phyloP scores from a whole-genome alignment of 441 rosid species.

The Metrosideros polymorpha region DNA sequence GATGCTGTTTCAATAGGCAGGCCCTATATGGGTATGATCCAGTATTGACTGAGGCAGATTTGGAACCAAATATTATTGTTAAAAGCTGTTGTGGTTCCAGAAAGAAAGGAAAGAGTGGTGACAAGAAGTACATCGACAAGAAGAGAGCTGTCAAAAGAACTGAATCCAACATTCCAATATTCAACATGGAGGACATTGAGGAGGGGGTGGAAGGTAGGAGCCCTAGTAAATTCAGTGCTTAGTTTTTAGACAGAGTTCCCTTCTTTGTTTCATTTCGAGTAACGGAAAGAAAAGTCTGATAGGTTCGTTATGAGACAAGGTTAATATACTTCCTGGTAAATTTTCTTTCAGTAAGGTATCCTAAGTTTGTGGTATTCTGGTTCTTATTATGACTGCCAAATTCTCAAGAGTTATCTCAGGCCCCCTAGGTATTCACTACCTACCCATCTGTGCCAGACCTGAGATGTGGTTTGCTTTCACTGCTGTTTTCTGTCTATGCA shows the following conservation, averaged over 20 bases:
- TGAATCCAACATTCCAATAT: neutral
- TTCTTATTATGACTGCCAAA: neutral
- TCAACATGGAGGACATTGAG: neutral
- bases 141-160: neutral
- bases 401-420: neutral
- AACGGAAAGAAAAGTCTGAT: neutral
- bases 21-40: constrained; percentile 1
- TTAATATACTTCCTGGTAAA: neutral
- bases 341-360: neutral
- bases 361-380: neutral
- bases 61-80: neutral
- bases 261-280: neutral
- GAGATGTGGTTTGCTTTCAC: neutral
- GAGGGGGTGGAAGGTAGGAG: neutral
- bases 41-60: neutral
- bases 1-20: constrained; percentile 1
- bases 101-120: neutral
- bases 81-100: neutral
- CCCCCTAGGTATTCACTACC: neutral
- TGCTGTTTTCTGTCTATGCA: neutral
- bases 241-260: neutral
- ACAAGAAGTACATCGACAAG: neutral
- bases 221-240: neutral
- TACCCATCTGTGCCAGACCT: neutral
- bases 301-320: neutral